Evolutionary conservation across 2,329 filamentous ascomycete genomes (phyloP).

Genomic region (Penicillium psychrosexuale): DNA sequence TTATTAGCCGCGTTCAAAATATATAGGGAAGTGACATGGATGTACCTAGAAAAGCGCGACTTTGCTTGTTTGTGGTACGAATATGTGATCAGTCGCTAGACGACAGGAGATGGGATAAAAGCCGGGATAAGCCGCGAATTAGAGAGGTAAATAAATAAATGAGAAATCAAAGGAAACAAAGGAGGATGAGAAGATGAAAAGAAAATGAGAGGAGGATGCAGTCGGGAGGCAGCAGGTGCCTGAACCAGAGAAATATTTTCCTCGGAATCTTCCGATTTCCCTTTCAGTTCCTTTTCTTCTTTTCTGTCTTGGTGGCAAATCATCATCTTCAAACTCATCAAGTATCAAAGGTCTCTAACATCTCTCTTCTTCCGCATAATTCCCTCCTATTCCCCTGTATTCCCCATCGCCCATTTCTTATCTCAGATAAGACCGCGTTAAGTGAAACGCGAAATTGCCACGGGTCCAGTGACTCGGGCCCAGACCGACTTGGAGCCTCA

Average conservation of each 20-base stretch:
- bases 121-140: not conserved
- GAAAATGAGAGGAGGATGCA: conserved; percentile 9
- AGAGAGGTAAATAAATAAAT: not conserved
- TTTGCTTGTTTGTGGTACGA: not conserved
- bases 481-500: not conserved
- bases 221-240: conserved; percentile 14
- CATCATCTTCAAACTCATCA: not conserved
- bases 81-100: not conserved
- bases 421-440: conserved; percentile 35
- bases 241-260: conserved; percentile 25
- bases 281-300: conserved; percentile 2
- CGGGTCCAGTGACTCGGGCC: conserved; percentile 32
- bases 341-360: not conserved
- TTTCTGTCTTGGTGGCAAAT: not conserved
- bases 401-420: conserved; percentile 3
- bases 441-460: conserved; percentile 43
- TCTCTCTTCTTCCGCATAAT: not conserved
- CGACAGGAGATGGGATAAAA: not conserved
- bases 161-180: not conserved
- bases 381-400: not conserved
- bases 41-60: not conserved
- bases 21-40: not conserved
- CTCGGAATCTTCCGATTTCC: conserved; percentile 7
- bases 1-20: not conserved
- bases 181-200: not conserved